Conservation (phyloP, 2,329 filamentous ascomycete genomes). For the Fusarium coicis region DNA sequence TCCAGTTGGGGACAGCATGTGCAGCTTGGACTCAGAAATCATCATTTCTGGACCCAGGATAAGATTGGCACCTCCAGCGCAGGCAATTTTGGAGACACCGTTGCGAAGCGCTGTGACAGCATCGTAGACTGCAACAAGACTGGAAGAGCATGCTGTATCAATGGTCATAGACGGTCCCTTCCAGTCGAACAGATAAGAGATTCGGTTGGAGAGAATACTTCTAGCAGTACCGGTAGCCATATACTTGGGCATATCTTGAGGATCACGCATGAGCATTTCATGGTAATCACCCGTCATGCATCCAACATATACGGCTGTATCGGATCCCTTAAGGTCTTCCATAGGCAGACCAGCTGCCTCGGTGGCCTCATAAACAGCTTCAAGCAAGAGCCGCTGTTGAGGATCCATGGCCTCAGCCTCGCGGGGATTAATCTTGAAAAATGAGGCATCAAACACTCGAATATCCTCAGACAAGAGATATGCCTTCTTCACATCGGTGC, state of each 20-base stretch:
- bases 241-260: slow-evolving; percentile 8
- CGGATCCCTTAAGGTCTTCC: slow-evolving; percentile 2
- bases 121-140: background rate
- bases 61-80: background rate
- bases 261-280: slow-evolving; percentile 12
- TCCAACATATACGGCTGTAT: slow-evolving; percentile 1
- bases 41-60: slow-evolving; percentile 2
- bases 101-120: background rate
- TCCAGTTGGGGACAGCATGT: background rate
- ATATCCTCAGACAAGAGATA: slow-evolving; percentile 9
- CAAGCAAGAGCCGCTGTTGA: slow-evolving; percentile 1
- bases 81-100: background rate
- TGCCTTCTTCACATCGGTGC: background rate
- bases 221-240: slow-evolving; percentile 4
- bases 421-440: slow-evolving; percentile 3
- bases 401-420: slow-evolving; percentile 12
- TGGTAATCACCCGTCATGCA: slow-evolving; percentile 1
- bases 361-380: background rate
- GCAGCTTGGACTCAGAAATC: slow-evolving; percentile 3
- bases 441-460: slow-evolving; percentile 42
- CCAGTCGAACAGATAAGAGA: background rate
- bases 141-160: background rate
- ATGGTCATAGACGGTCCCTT: background rate
- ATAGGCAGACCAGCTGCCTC: background rate
- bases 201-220: background rate